Conservation (phyloP, 2,329 filamentous ascomycete species). For the Leptographium galeiforme region DNA sequence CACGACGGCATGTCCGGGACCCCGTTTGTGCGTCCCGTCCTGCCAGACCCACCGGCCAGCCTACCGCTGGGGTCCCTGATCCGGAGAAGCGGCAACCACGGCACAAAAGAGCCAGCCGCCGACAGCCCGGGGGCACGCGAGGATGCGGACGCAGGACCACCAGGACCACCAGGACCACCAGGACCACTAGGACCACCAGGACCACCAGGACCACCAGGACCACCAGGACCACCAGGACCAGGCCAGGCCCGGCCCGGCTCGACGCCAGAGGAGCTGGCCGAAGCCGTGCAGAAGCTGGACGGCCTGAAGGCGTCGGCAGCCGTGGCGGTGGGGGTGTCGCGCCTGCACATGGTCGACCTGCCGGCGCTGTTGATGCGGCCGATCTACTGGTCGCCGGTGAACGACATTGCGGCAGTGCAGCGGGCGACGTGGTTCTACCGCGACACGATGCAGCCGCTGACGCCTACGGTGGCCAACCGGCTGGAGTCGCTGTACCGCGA, state of each 20-base stretch:
- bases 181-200: too few species aligned
- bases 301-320: slow-evolving; percentile 23
- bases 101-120: neutral
- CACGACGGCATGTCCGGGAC: slow-evolving; percentile 41
- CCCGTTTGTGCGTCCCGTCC: slow-evolving; percentile 36
- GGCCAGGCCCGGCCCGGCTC: neutral
- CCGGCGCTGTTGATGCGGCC: slow-evolving; percentile 81
- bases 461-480: slow-evolving; percentile 76
- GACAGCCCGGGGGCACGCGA: neutral
- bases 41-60: slow-evolving; percentile 17
- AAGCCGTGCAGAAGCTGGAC: neutral
- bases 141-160: neutral
- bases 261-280: neutral
- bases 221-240: too few species aligned
- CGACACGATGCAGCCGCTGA: slow-evolving; percentile 84
- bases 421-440: slow-evolving; percentile 96
- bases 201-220: too few species aligned
- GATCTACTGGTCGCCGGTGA: slow-evolving; percentile 93
- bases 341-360: slow-evolving; percentile 76
- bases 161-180: too few species aligned
- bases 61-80: slow-evolving; percentile 15
- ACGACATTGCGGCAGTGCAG: slow-evolving; percentile 71
- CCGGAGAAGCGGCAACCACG: slow-evolving; percentile 7
- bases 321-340: slow-evolving; percentile 78
- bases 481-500: slow-evolving; percentile 84